These are phyloP conservation scores for Coleophoma crateriformis DNA, from an alignment of 2,329 filamentous ascomycete genomes.

Conservation along the genomic window DNA sequence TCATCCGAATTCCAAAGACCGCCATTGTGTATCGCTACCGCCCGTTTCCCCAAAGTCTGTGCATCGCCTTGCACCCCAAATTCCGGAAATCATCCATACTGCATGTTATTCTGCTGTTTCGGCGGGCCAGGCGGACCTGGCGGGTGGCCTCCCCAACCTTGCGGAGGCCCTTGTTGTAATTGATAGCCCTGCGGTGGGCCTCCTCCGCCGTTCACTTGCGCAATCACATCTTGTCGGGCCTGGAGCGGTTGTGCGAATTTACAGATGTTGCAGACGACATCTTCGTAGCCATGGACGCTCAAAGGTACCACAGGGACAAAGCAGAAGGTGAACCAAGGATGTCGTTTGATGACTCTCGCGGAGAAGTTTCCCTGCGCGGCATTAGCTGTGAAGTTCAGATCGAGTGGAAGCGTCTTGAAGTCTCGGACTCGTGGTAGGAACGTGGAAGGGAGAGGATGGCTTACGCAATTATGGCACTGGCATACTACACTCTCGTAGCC, in stretches of 20 bases:
- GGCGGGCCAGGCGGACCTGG: conserved; percentile 8
- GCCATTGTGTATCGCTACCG: no score
- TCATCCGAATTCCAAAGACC: no score
- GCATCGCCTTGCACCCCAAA: no score
- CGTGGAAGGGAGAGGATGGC: conserved; percentile 1
- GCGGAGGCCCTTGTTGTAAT: conserved; percentile 13
- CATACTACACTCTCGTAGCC: conserved; percentile 58
- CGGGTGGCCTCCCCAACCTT: conserved; percentile 19
- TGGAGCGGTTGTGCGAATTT: conserved; percentile 66
- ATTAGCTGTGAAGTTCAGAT: not conserved
- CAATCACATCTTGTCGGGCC: conserved; percentile 25
- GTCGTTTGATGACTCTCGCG: conserved; percentile 53
- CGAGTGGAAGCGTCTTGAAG: not conserved
- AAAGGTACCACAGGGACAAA: conserved; percentile 72
- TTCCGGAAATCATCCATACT: conserved; percentile 17
- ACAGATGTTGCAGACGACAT: conserved; percentile 71
- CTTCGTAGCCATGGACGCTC: conserved; percentile 59
- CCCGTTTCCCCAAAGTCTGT: no score
- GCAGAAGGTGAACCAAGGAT: conserved; percentile 76
- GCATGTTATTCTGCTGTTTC: conserved; percentile 22
- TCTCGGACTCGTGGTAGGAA: not conserved
- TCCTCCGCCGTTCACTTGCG: conserved; percentile 15
- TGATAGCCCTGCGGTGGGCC: conserved; percentile 17
- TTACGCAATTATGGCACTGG: conserved; percentile 57
- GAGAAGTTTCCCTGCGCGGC: conserved; percentile 49